Conservation (phyloP, 108 stramenopile genomes). For the Epipyxis sp. region DNA sequence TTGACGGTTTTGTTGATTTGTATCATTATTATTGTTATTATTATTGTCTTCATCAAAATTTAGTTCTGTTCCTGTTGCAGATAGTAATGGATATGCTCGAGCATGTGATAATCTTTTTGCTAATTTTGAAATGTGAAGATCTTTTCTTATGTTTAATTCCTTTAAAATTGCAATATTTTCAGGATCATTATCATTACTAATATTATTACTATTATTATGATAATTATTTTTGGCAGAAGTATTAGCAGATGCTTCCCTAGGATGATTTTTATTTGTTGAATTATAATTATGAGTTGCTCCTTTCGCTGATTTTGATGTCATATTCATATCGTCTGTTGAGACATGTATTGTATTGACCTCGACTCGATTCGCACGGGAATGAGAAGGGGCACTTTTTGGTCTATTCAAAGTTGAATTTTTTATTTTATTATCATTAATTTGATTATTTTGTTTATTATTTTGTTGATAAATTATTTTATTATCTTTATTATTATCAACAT, state of each 20-base stretch:
- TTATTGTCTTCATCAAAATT: background rate
- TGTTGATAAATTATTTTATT: background rate
- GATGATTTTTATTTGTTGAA: background rate
- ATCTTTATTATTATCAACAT: too few relatives aligned
- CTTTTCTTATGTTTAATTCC: background rate
- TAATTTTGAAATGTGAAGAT: background rate
- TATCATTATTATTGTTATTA: background rate
- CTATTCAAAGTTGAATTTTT: background rate
- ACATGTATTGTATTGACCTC: background rate
- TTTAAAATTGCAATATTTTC: background rate
- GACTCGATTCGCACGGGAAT: background rate
- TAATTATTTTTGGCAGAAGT: background rate
- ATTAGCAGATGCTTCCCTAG: background rate
- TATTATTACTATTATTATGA: background rate
- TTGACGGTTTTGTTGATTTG: background rate
- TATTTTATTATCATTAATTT: background rate
- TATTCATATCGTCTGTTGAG: background rate
- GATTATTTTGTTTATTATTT: background rate
- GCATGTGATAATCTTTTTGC: background rate
- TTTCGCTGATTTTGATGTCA: background rate
- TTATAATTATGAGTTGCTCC: background rate
- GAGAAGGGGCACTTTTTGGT: background rate
- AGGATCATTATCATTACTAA: background rate
- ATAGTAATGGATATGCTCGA: background rate
- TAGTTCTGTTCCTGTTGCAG: background rate